A percentile compares a stretch with the other conserved stretches of the same genome.
Conservation (phyloP, 306 rosid genomes). For the Senna siamea region DNA sequence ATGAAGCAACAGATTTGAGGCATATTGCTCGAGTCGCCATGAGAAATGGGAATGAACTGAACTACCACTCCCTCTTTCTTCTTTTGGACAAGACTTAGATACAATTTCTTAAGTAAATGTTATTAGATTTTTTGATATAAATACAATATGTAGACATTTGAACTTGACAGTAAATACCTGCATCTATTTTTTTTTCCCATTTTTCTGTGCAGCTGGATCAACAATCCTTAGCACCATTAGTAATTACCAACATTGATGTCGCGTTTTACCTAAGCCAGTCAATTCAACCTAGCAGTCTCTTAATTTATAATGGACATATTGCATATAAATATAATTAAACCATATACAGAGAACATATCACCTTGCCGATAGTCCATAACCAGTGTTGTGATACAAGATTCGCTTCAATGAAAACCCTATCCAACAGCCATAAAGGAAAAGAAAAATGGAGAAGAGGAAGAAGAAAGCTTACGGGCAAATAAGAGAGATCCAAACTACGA, state of each 20-base stretch:
- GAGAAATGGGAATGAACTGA: neutral
- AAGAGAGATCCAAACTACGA: constrained; percentile 76
- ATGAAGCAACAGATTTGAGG: neutral
- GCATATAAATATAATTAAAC: neutral
- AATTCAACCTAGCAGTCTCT: constrained; percentile 14
- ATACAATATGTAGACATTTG: too few species aligned
- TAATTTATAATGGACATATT: neutral
- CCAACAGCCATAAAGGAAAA: too few species aligned
- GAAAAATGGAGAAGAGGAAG: neutral
- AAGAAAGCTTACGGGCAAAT: constrained; percentile 64
- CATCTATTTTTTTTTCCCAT: neutral
- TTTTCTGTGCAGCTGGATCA: neutral
- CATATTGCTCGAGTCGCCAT: neutral
- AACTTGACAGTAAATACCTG: neutral
- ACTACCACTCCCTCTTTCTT: neutral
- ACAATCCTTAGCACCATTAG: constrained; percentile 12
- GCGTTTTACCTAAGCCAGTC: neutral
- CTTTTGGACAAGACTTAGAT: too few species aligned
- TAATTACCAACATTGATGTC: neutral
- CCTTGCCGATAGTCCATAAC: neutral
- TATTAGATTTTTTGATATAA: too few species aligned
- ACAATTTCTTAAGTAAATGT: too few species aligned
- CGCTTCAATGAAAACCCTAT: neutral
- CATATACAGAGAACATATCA: neutral
- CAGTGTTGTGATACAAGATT: neutral